phyloP scores from a whole-genome alignment of 2,329 filamentous ascomycete genomes.

The Pseudogymnoascus sp. region DNA sequence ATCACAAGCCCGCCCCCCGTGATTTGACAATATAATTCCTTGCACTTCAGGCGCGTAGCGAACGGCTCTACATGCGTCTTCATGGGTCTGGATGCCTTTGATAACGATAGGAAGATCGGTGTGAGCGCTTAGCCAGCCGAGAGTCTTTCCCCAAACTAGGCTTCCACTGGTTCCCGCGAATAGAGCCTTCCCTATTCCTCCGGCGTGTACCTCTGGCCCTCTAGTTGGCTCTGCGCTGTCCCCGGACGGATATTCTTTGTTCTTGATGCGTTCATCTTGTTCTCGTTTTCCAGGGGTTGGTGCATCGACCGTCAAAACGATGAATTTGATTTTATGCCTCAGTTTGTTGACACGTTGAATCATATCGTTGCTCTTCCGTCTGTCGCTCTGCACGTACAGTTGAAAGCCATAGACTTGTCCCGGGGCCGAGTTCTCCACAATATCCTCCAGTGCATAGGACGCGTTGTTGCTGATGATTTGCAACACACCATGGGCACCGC shows the following conservation, averaged over 20 bases:
- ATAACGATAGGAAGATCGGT: conserved; percentile 51
- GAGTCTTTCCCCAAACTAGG: conserved; percentile 55
- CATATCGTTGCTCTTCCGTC: conserved; percentile 43
- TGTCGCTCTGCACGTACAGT: conserved; percentile 53
- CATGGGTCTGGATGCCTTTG: conserved; percentile 61
- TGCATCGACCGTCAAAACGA: conserved; percentile 53
- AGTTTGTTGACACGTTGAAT: conserved; percentile 38
- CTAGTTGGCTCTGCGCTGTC: conserved; percentile 41
- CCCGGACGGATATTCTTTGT: conserved; percentile 44
- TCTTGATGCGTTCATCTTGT: conserved; percentile 38
- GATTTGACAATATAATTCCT: conserved; percentile 62
- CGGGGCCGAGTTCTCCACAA: conserved; percentile 28
- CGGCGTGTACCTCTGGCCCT: conserved; percentile 31
- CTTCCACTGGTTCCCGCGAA: conserved; percentile 48
- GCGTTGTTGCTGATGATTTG: conserved; percentile 57
- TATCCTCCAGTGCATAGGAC: conserved; percentile 49
- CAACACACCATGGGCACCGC: conserved; percentile 44
- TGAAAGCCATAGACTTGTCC: conserved; percentile 45
- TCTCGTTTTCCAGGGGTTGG: conserved; percentile 49
- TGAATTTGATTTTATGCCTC: conserved; percentile 37
- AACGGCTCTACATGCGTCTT: conserved; percentile 54
- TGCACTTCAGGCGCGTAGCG: conserved; percentile 37
- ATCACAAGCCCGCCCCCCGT: conserved; percentile 54
- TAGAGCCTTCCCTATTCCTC: conserved; percentile 47
- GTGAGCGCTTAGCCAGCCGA: conserved; percentile 55